Evolutionary conservation across 2,329 filamentous ascomycete species (phyloP), one percentile per base, ranked within the genome.

Genomic region (Sporothrix brunneoviolacea): DNA sequence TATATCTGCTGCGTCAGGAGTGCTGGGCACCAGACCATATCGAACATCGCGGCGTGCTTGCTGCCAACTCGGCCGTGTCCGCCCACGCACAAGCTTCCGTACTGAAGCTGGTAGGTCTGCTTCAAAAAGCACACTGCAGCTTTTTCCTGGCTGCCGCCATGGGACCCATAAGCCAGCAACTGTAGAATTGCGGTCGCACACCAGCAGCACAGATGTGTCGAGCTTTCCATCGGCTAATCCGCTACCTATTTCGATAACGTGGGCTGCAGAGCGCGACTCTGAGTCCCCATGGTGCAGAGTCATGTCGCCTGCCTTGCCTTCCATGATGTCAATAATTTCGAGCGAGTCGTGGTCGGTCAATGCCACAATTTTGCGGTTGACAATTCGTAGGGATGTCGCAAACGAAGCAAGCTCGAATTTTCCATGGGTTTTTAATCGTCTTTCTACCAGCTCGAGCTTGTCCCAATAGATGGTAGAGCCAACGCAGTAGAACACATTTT

Each of bases 401-500:
- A 74, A 69, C 1, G 80, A 83, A 28, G 72, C 71, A 4, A 84
- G 64, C 13, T 70, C 63, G 51, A 74, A 72, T 27, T 66, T 63
- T 37, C 72, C 75, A 50, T 70, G 63, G 5, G 66, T 62, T 49
- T 67, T 73, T 38, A 84, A 67, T 52, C 69, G 78, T 59, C 74
- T 80, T 28, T 77, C 70, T 3, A 56, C 58, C 2, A 69, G 54
- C 49, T 82, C 74, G 3, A 84, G 69, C 16, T 72, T 65, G 35
- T 80, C 73, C 70, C 78, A 83, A 45, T 78, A 71, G 1, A 90
- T 61, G 2, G 61, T 70, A 13, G 62, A 66, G 54, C 83, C 70
- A 54, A 70, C 65, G 61, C 80, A 76, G 65, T 77, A 73, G 56
- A 85, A 73, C 42, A 86, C 63, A 53, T 79, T 70, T 51, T 78